A percentile compares a stretch with the other conserved stretches of the same genome.
Evolutionary conservation across 164 flowering plant species (phyloP).

Genomic region (Sedum album): DNA sequence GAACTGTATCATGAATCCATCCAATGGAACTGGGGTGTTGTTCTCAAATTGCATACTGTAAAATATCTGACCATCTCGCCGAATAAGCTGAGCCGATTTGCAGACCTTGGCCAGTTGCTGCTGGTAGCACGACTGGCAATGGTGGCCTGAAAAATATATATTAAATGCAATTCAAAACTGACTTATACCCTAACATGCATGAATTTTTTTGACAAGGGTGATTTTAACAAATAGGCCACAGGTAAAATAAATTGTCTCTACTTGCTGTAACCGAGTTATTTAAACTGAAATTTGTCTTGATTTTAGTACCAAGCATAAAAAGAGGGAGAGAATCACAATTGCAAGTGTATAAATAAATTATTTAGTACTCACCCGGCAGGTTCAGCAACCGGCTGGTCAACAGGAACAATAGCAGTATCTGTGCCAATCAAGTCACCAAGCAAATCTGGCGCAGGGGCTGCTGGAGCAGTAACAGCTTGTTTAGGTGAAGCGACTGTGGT

Average conservation of each 20-base stretch:
- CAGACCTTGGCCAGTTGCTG: constrained; percentile 81
- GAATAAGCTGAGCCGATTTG: constrained; percentile 74
- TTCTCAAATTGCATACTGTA: constrained; percentile 88
- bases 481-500: constrained; percentile 35
- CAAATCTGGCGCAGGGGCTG: constrained; percentile 81
- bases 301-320: neutral
- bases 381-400: constrained; percentile 52
- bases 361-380: constrained; percentile 52
- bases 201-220: no score
- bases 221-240: no score
- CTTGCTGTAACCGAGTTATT: no score
- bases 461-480: constrained; percentile 41
- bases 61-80: constrained; percentile 83
- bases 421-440: constrained; percentile 89
- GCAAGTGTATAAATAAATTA: neutral
- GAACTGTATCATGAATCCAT: constrained; percentile 99
- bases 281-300: neutral
- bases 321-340: neutral
- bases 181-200: no score
- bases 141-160: constrained; percentile 55
- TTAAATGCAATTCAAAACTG: constrained; percentile 15
- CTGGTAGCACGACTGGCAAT: constrained; percentile 71
- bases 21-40: constrained; percentile 62
- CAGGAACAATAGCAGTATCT: constrained; percentile 83
- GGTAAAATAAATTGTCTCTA: no score